Conservation (phyloP, 371 early-diverging fungal genomes). For the Capillidium heterosporum region DNA sequence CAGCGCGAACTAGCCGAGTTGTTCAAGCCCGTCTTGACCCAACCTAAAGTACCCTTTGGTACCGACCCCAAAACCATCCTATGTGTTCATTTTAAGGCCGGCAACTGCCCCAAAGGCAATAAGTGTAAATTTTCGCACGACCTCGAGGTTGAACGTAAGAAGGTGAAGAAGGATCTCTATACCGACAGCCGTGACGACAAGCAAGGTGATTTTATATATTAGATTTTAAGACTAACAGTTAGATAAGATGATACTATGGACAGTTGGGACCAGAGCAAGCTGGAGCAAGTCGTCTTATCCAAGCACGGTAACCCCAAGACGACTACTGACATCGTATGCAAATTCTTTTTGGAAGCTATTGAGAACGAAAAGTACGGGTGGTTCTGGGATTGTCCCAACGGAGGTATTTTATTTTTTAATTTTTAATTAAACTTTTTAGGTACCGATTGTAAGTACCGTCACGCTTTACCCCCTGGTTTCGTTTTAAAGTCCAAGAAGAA, state of each 20-base stretch:
- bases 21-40: slow-evolving; percentile 70
- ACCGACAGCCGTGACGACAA: slow-evolving; percentile 61
- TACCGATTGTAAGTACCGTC: slow-evolving; percentile 79
- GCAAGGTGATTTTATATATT: slow-evolving; percentile 12
- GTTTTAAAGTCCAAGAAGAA: slow-evolving; percentile 73
- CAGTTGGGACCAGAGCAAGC: slow-evolving; percentile 79
- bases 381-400: slow-evolving; percentile 98
- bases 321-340: slow-evolving; percentile 97
- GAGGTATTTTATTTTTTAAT: slow-evolving; percentile 28
- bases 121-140: slow-evolving; percentile 99
- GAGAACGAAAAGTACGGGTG: slow-evolving; percentile 92
- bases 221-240: neutral
- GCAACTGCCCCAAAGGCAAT: slow-evolving; percentile 80
- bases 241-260: slow-evolving; percentile 69
- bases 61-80: slow-evolving; percentile 97
- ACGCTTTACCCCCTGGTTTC: slow-evolving; percentile 96
- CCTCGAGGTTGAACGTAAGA: slow-evolving; percentile 71
- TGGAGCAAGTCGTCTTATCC: slow-evolving; percentile 72
- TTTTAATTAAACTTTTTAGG: slow-evolving; percentile 13
- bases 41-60: slow-evolving; percentile 97
- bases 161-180: slow-evolving; percentile 78
- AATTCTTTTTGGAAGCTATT: slow-evolving; percentile 96
- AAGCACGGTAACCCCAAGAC: slow-evolving; percentile 71
- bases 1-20: slow-evolving; percentile 70
- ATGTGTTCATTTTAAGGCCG: slow-evolving; percentile 85